Percentiles rank a stretch among this genome's conserved stretches.
phyloP scores from a whole-genome alignment of 2,329 filamentous ascomycete species.

The Alternaria atra region DNA sequence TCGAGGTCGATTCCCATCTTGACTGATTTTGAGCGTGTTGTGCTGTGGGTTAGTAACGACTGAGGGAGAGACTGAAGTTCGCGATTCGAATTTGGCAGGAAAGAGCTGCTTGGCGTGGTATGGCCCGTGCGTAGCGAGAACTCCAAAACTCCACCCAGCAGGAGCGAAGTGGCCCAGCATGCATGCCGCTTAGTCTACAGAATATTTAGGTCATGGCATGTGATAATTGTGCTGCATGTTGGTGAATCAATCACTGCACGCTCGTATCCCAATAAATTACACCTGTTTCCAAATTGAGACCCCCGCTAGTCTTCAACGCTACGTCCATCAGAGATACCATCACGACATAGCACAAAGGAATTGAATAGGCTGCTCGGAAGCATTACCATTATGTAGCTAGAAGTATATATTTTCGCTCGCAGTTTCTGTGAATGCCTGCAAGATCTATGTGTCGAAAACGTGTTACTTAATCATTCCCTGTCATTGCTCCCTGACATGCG shows the following conservation, averaged over 20 bases:
- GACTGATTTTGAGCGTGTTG: conserved; percentile 45
- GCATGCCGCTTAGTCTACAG: neutral
- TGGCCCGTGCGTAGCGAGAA: conserved; percentile 17
- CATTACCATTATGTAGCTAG: conserved; percentile 50
- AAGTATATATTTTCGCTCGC: conserved; percentile 32
- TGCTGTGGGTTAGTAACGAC: conserved; percentile 45
- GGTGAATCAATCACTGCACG: neutral
- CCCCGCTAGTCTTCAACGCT: neutral
- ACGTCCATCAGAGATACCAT: neutral
- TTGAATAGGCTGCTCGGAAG: conserved; percentile 12
- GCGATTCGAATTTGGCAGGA: conserved; percentile 25
- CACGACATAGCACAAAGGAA: neutral
- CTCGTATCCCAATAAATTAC: neutral
- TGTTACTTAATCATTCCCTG: conserved; percentile 40
- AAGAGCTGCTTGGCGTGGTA: conserved; percentile 20
- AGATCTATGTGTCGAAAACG: conserved; percentile 45
- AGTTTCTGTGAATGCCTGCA: conserved; percentile 27
- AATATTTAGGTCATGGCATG: neutral
- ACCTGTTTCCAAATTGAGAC: neutral
- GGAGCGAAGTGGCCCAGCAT: conserved; percentile 1
- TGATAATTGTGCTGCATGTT: neutral
- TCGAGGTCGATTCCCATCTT: conserved; percentile 58
- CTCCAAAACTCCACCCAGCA: conserved; percentile 8
- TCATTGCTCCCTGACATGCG: conserved; percentile 40
- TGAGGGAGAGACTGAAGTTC: conserved; percentile 21